Evolutionary conservation across 2,329 filamentous ascomycete species (phyloP).

Genomic region (Pseudogymnoascus sp.): DNA sequence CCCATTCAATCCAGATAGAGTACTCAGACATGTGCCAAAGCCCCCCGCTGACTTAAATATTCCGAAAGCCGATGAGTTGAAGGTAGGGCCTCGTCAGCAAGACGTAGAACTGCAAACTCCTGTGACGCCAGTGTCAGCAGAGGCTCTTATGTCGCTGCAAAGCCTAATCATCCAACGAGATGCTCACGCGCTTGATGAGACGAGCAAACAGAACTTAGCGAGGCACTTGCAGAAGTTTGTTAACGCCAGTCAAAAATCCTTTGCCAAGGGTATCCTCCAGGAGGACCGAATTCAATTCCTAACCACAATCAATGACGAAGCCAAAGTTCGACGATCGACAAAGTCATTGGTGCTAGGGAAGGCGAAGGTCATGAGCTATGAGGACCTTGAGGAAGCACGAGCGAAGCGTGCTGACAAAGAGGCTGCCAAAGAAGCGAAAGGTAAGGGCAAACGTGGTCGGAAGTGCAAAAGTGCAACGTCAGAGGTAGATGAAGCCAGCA

Average conservation of each 20-base stretch:
- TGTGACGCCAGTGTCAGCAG: background rate
- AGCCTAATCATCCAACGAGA: background rate
- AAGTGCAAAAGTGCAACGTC: conserved; percentile 16
- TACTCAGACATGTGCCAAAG: too few species aligned
- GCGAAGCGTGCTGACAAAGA: conserved; percentile 20
- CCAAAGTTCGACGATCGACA: conserved; percentile 20
- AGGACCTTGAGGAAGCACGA: conserved; percentile 26
- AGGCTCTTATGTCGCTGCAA: background rate
- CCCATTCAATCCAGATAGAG: too few species aligned
- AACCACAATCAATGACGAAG: conserved; percentile 21
- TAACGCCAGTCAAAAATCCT: too few species aligned
- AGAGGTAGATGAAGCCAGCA: conserved; percentile 14
- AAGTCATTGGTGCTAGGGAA: conserved; percentile 19
- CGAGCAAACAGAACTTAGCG: too few species aligned
- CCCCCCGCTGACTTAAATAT: too few species aligned
- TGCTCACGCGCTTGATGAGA: too few species aligned
- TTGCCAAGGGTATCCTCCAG: too few species aligned
- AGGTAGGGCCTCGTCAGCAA: too few species aligned
- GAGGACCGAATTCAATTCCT: background rate
- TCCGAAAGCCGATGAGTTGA: too few species aligned
- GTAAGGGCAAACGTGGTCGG: conserved; percentile 19
- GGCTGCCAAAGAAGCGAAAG: conserved; percentile 14
- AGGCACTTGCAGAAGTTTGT: too few species aligned
- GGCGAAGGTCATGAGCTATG: conserved; percentile 30
- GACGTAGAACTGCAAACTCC: too few species aligned